These are phyloP conservation scores for Phytophthora hibernalis DNA, from an alignment of 352 stramenopile genomes.

Conservation along the genomic window DNA sequence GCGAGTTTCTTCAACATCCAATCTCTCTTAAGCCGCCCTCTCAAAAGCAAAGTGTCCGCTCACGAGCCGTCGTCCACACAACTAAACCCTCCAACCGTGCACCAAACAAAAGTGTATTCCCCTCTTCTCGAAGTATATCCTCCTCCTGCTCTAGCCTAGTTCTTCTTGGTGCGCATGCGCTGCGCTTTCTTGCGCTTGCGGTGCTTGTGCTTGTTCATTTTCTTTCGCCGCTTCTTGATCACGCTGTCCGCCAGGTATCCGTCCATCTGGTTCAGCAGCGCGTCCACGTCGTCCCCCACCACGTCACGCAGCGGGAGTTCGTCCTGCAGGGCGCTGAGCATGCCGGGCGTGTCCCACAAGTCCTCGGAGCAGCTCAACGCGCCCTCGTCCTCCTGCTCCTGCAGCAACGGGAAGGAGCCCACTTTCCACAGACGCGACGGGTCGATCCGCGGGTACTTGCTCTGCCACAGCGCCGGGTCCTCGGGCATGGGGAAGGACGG, in stretches of 20 bases:
- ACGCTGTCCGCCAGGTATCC: conserved; percentile 87
- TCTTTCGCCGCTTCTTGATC: conserved; percentile 91
- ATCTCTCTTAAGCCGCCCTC: too few relatives aligned
- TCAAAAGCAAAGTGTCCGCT: too few relatives aligned
- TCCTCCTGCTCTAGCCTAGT: conserved; percentile 54
- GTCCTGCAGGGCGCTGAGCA: conserved; percentile 79
- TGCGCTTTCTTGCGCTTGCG: conserved; percentile 90
- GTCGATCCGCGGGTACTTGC: conserved; percentile 71
- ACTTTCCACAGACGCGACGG: conserved; percentile 79
- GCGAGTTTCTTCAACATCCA: conserved; percentile 60
- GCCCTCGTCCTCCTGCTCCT: conserved; percentile 32
- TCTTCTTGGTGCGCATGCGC: conserved; percentile 92
- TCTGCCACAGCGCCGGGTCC: conserved; percentile 60
- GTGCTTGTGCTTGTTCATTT: conserved; percentile 95
- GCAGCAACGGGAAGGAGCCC: conserved; percentile 70
- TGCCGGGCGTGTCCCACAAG: conserved; percentile 81
- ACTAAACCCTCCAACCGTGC: background rate
- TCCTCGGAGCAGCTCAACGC: conserved; percentile 56
- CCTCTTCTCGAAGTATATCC: background rate
- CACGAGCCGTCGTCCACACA: too few relatives aligned
- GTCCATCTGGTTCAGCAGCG: conserved; percentile 73
- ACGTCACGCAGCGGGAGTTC: conserved; percentile 61
- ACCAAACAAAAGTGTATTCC: conserved; percentile 30
- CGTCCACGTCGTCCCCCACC: conserved; percentile 51
- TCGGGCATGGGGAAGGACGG: conserved; percentile 70